These are phyloP conservation scores for Aeschynomene evenia DNA, from an alignment of 306 rosid species.

Conservation along the genomic window DNA sequence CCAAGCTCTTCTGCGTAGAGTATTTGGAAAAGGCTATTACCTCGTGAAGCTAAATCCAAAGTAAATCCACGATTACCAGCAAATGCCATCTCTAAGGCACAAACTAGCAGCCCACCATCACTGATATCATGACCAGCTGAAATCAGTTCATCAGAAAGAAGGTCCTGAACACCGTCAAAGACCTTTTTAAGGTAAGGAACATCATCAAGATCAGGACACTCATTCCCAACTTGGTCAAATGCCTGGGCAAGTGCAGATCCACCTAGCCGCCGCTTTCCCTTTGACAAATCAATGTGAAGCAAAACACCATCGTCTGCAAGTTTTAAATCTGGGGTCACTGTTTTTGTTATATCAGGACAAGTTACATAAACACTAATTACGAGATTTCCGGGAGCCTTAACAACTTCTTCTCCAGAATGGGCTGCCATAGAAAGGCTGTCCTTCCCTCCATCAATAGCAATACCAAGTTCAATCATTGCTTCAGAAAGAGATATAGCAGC, in stretches of 20 bases:
- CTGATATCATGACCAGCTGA: constrained; percentile 95
- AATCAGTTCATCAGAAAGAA: constrained; percentile 62
- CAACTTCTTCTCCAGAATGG: constrained; percentile 70
- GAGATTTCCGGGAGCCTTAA: constrained; percentile 93
- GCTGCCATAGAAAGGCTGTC: constrained; percentile 98
- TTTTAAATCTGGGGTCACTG: constrained; percentile 87
- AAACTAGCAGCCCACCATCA: constrained; percentile 82
- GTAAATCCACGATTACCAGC: constrained; percentile 72
- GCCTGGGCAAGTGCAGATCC: constrained; percentile 92
- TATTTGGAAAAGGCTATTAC: constrained; percentile 65
- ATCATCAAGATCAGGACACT: constrained; percentile 79
- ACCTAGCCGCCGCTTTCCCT: constrained; percentile 78
- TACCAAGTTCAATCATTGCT: constrained; percentile 85
- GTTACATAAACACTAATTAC: constrained; percentile 89
- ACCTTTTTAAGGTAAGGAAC: constrained; percentile 72
- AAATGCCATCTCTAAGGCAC: constrained; percentile 93
- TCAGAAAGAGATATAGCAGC: constrained; percentile 74
- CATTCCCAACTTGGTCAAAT: constrained; percentile 82
- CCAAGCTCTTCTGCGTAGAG: constrained; percentile 92
- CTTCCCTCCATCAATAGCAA: constrained; percentile 94
- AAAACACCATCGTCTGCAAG: constrained; percentile 72
- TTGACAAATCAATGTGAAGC: constrained; percentile 76
- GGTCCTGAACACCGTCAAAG: constrained; percentile 79
- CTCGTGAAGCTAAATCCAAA: constrained; percentile 54
- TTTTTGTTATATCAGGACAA: constrained; percentile 89